A percentile compares a stretch with the other conserved stretches of the same genome.
phyloP scores from a whole-genome alignment of 1,284 basidiomycete species.

The Leucoagaricus sp. region DNA sequence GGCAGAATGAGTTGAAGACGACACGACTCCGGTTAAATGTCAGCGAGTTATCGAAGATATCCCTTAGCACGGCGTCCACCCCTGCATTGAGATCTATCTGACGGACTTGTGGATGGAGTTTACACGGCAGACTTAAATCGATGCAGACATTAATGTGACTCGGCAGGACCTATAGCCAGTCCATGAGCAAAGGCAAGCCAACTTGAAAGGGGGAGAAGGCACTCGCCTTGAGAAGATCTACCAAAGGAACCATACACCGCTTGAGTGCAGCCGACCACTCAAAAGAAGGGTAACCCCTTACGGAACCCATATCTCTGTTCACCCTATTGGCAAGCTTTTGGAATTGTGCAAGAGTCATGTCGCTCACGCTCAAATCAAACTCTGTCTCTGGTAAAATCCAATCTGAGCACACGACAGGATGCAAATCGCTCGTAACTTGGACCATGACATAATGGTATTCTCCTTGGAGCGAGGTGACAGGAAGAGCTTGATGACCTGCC shows the following conservation, averaged over 20 bases:
- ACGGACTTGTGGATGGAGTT: constrained; percentile 23
- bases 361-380: constrained; percentile 81
- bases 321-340: constrained; percentile 58
- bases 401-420: constrained; percentile 81
- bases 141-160: constrained; percentile 53
- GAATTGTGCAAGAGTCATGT: constrained; percentile 85
- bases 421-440: constrained; percentile 90
- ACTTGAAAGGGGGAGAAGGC: constrained; percentile 12
- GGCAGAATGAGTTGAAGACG: constrained; percentile 87
- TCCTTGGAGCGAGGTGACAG: constrained; percentile 86
- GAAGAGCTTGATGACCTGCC: constrained; percentile 57
- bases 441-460: constrained; percentile 85
- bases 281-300: neutral
- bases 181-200: constrained; percentile 7
- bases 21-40: constrained; percentile 67
- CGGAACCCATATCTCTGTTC: constrained; percentile 42
- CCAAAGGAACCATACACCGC: constrained; percentile 68
- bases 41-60: constrained; percentile 72
- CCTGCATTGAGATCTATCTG: constrained; percentile 75
- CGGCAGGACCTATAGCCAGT: constrained; percentile 62
- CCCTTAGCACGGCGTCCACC: constrained; percentile 81
- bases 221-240: constrained; percentile 70
- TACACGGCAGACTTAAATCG: constrained; percentile 7
- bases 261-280: constrained; percentile 6
- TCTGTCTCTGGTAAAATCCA: constrained; percentile 73